Evolutionary conservation across 495 filamentous ascomycete genomes (phyloP).

Genomic region (Podospora comata): DNA sequence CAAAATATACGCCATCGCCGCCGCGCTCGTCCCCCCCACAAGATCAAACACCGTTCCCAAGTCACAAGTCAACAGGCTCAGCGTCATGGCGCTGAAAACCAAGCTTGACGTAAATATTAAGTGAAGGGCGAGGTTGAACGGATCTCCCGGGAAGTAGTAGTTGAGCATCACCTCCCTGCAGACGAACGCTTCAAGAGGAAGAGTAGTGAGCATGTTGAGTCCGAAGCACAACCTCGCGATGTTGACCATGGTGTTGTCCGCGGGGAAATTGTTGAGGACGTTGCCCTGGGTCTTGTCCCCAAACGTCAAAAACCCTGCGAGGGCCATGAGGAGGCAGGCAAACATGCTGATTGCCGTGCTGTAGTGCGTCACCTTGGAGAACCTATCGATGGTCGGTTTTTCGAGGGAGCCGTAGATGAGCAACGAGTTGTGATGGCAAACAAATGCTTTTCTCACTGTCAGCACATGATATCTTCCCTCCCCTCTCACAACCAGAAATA

Average conservation of each 20-base stretch:
- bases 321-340: slow-evolving; percentile 83
- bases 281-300: slow-evolving; percentile 89
- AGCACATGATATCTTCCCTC: slow-evolving; percentile 26
- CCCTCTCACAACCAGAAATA: neutral
- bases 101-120: slow-evolving; percentile 77
- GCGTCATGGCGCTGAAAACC: slow-evolving; percentile 71
- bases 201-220: slow-evolving; percentile 95
- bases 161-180: slow-evolving; percentile 95
- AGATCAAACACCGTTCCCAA: slow-evolving; percentile 92
- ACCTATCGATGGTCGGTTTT: slow-evolving; percentile 91
- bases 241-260: slow-evolving; percentile 86
- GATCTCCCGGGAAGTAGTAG: slow-evolving; percentile 79
- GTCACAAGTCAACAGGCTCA: slow-evolving; percentile 84
- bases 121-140: slow-evolving; percentile 79
- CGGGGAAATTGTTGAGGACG: slow-evolving; percentile 95
- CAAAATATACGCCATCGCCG: slow-evolving; percentile 90
- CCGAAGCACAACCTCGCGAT: slow-evolving; percentile 93
- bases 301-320: slow-evolving; percentile 88
- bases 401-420: slow-evolving; percentile 95
- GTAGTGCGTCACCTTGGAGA: slow-evolving; percentile 86
- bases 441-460: slow-evolving; percentile 60
- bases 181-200: slow-evolving; percentile 94
- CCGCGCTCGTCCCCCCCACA: slow-evolving; percentile 90
- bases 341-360: slow-evolving; percentile 83
- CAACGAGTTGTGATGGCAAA: slow-evolving; percentile 93